phyloP scores from a whole-genome alignment of 2,329 filamentous ascomycete species.

The Cercospora beticola region DNA sequence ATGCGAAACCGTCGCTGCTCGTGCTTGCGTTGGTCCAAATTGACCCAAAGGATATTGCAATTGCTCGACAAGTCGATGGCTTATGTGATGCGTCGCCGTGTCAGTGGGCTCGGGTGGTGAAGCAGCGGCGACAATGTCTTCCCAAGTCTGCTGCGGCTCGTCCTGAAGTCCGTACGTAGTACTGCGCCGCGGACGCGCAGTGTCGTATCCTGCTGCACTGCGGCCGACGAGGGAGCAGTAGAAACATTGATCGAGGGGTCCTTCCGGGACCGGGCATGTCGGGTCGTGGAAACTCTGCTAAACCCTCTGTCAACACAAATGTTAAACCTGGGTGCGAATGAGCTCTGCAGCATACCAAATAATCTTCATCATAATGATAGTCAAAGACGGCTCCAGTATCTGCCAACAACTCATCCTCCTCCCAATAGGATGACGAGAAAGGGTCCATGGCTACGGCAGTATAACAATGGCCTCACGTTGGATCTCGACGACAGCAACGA shows the following conservation, averaged over 20 bases:
- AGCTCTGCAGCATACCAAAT: neutral
- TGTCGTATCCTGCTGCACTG: too few relatives aligned
- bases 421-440: neutral
- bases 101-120: neutral
- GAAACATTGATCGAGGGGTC: neutral
- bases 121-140: neutral
- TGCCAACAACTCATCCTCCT: constrained; percentile 1
- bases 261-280: neutral
- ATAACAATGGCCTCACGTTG: neutral
- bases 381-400: neutral
- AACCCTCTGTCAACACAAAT: neutral
- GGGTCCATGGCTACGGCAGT: neutral
- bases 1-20: neutral
- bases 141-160: neutral
- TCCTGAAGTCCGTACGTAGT: neutral
- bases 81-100: neutral
- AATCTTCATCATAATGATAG: neutral
- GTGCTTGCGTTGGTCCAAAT: neutral
- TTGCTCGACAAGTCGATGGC: neutral
- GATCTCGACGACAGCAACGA: neutral
- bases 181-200: neutral
- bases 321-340: neutral
- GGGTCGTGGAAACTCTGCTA: neutral
- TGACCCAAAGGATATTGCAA: neutral
- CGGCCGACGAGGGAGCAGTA: neutral